Conservation (phyloP, 148 eudicot species). For the Rhododendron vialii region DNA sequence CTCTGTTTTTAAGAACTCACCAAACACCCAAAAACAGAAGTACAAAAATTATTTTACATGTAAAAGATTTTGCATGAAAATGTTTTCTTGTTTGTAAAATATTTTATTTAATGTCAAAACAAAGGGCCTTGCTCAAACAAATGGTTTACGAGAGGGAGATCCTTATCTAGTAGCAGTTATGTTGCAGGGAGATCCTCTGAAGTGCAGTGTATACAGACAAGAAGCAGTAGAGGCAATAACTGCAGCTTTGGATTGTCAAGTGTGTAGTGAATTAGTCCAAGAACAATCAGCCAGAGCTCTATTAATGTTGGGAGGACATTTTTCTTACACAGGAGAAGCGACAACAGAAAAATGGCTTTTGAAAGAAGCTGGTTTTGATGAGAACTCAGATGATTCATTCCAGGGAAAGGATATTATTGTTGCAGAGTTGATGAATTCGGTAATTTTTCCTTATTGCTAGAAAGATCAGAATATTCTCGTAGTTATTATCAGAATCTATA, state of each 20-base stretch:
- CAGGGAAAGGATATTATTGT: constrained; percentile 15
- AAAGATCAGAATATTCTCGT: neutral
- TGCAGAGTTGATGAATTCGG: constrained; percentile 17
- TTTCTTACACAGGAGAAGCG: constrained; percentile 37
- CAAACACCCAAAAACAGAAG: too few relatives aligned
- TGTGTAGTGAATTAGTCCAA: constrained; percentile 26
- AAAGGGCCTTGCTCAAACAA: neutral
- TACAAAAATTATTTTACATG: too few relatives aligned
- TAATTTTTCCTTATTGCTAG: neutral
- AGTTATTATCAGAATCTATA: neutral
- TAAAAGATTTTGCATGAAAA: too few relatives aligned
- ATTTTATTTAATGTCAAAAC: too few relatives aligned
- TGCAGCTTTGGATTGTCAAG: constrained; percentile 26
- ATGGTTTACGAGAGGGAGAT: neutral
- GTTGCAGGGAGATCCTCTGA: constrained; percentile 44
- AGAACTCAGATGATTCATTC: constrained; percentile 18
- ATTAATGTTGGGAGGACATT: constrained; percentile 32
- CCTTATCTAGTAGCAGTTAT: constrained; percentile 24
- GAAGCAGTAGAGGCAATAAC: constrained; percentile 39
- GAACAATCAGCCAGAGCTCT: constrained; percentile 42
- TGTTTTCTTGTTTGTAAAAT: too few relatives aligned
- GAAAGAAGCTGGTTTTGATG: constrained; percentile 33
- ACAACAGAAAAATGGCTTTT: constrained; percentile 38
- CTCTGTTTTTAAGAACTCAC: too few relatives aligned
- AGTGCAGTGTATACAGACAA: constrained; percentile 43